phyloP scores from a whole-genome alignment of 2,329 filamentous ascomycete genomes.

The Cladosporium austrohemisphaericum region DNA sequence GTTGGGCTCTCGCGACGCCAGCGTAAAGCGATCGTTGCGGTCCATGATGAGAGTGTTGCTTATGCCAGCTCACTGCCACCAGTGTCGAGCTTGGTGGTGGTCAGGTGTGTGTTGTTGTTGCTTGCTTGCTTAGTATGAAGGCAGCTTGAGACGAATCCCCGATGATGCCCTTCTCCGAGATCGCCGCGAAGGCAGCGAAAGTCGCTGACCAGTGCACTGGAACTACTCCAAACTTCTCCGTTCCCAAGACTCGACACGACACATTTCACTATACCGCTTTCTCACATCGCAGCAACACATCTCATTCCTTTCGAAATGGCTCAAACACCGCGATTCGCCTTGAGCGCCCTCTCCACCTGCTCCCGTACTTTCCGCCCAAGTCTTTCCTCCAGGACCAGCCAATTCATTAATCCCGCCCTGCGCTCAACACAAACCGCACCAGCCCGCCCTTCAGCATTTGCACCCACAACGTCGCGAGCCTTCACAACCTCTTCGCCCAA shows the following conservation, averaged over 20 bases:
- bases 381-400: conserved; percentile 7
- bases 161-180: too few species aligned
- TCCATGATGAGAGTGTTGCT: conserved; percentile 17
- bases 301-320: neutral
- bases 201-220: too few species aligned
- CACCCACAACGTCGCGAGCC: conserved; percentile 33
- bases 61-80: too few species aligned
- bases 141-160: too few species aligned
- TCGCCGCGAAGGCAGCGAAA: too few species aligned
- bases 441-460: neutral
- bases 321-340: conserved; percentile 8
- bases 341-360: conserved; percentile 10
- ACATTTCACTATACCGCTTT: too few species aligned
- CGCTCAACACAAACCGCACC: conserved; percentile 20
- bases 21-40: conserved; percentile 29
- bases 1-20: conserved; percentile 52
- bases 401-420: neutral
- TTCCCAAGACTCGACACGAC: too few species aligned
- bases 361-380: conserved; percentile 12
- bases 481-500: conserved; percentile 64
- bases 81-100: too few species aligned
- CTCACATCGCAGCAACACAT: neutral
- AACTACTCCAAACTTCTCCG: too few species aligned
- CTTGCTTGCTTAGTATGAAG: too few species aligned
- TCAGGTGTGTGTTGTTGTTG: neutral